Evolutionary conservation across 2,329 filamentous ascomycete genomes (phyloP).

Genomic region (Passalora sequoiae): DNA sequence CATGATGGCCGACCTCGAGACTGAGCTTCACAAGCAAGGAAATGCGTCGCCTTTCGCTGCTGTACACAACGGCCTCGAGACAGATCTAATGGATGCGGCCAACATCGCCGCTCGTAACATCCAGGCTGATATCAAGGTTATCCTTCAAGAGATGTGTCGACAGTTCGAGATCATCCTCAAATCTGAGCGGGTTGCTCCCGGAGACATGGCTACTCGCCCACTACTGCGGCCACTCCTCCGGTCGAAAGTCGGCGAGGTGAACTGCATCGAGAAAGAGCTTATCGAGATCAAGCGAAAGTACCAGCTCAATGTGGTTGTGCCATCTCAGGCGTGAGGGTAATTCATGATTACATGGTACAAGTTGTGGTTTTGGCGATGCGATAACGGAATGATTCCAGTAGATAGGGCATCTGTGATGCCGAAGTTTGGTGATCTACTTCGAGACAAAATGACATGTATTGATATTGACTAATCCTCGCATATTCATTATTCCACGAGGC

Average conservation of each 20-base stretch:
- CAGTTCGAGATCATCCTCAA: conserved; percentile 4
- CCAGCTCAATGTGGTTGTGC: too few relatives aligned
- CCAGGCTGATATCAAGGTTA: conserved; percentile 7
- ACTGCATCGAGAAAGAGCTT: conserved; percentile 9
- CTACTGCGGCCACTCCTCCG: not conserved
- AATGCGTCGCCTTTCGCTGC: conserved; percentile 1
- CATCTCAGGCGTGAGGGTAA: too few relatives aligned
- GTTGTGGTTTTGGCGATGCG: too few relatives aligned
- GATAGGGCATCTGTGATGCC: too few relatives aligned
- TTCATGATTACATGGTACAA: too few relatives aligned
- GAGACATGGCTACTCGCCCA: not conserved
- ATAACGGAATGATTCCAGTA: too few relatives aligned
- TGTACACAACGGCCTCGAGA: conserved; percentile 1
- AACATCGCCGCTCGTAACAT: not conserved
- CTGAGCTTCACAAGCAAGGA: not conserved
- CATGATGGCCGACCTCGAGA: not conserved
- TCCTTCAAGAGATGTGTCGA: conserved; percentile 5
- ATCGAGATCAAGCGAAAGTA: conserved; percentile 12
- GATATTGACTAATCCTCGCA: too few relatives aligned
- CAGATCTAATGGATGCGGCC: conserved; percentile 1
- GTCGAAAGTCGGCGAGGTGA: conserved; percentile 4
- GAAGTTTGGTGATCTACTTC: too few relatives aligned
- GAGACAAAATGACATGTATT: too few relatives aligned
- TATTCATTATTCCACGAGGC: too few relatives aligned
- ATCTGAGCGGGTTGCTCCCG: not conserved